Base-by-base conservation (phyloP, 768 basidiomycete genomes). In the Naematelia aurantialba region DNA sequence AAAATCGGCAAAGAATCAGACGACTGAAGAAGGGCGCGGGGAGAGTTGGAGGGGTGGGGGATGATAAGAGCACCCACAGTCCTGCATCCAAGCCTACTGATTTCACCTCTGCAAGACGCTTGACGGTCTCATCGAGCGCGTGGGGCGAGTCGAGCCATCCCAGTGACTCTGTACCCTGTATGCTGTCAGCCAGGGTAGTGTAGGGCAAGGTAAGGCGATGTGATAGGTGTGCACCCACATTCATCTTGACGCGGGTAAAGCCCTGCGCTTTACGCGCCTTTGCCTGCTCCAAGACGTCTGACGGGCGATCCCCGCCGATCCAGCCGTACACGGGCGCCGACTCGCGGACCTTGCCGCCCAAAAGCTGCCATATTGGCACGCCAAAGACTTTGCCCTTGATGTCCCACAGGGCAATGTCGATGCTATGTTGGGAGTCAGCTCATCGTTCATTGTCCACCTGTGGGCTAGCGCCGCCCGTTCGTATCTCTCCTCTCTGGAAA, bases 361-460 rank as follows among this genome's bases (percentile, higher is more conserved):
- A 80, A 0, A 89, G 79, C 73, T 86, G 82, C 81, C 83, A 86
- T 1, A 87, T 76, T 1, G 79, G 79, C 0, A 85, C 86, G 30
- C 85, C 85, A 1, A 87, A 81, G 30, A 83, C 84, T 76, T 87
- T 87, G n/a, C 87, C 87, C 64, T 87, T 87, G 76, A 88, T 85
- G 67, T 88, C 87, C 87, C 77, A 2, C 62, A 64, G 2, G 25
- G 22, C 26, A 19, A 48, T 54, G 13, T 47, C 46, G 19, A 47
- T 47, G 19, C 46, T 47, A 19, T 44, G 39, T 11, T 44, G 39
- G 11, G 12, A 44, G 39, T n/a, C 12, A 44, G 39, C 8, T 52
- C 51, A 12, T 25, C 14, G 27, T 11, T 5, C 53, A 42, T n/a
- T n/a, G n/a, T n/a, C n/a, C n/a, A n/a, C n/a, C n/a, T n/a, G n/a